phyloP scores from a whole-genome alignment of 2,329 filamentous ascomycete genomes.

The Claviceps sp. region DNA sequence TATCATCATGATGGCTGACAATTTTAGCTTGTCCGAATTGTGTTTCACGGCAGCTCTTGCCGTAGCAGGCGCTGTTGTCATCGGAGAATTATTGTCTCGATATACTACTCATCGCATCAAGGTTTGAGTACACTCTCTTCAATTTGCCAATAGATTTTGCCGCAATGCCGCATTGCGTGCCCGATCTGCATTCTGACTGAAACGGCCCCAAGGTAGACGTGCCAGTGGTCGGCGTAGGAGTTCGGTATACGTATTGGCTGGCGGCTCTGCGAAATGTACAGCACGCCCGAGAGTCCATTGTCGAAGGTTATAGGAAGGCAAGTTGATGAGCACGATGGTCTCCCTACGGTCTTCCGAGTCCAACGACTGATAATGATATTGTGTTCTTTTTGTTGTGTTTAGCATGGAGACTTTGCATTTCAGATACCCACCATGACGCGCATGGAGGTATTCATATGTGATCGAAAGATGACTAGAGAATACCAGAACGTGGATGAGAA shows the following conservation, averaged over 20 bases:
- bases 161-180: too few relatives aligned
- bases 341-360: too few relatives aligned
- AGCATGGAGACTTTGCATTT: slow-evolving; percentile 6
- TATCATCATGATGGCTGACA: neutral
- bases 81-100: slow-evolving; percentile 1
- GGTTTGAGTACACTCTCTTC: too few relatives aligned
- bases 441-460: slow-evolving; percentile 9
- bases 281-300: slow-evolving; percentile 5
- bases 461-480: slow-evolving; percentile 7
- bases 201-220: slow-evolving; percentile 5
- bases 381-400: neutral
- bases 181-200: too few relatives aligned
- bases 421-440: slow-evolving; percentile 9
- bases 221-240: slow-evolving; percentile 5
- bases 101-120: neutral
- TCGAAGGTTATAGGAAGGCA: slow-evolving; percentile 7
- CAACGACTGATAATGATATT: too few relatives aligned
- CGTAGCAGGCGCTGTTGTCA: neutral
- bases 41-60: neutral
- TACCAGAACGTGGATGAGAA: slow-evolving; percentile 6
- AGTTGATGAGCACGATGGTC: neutral
- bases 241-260: slow-evolving; percentile 7
- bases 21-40: neutral
- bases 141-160: too few relatives aligned
- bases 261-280: slow-evolving; percentile 7